These are phyloP conservation scores for Kwoniella sp. DNA, from an alignment of 768 basidiomycete genomes.

Conservation along the genomic window DNA sequence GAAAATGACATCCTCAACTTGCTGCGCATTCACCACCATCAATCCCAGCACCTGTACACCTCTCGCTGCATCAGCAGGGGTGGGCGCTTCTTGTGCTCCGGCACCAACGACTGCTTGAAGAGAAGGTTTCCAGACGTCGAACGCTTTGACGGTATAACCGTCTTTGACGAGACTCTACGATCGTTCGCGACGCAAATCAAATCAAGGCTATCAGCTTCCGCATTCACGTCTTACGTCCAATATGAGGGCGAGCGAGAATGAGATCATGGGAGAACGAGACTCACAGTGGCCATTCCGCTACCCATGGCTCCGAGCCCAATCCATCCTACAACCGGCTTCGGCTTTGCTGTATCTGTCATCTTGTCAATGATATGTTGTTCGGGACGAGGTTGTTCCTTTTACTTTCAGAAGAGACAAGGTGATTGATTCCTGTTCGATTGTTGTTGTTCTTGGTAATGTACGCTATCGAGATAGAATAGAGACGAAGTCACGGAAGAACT, in stretches of 20 bases:
- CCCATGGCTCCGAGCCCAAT: conserved; percentile 53
- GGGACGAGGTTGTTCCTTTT: too few species aligned
- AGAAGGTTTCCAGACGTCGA: conserved; percentile 50
- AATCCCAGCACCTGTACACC: conserved; percentile 45
- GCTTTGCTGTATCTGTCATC: not conserved
- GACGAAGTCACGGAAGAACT: too few species aligned
- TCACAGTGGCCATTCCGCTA: conserved; percentile 43
- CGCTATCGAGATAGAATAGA: too few species aligned
- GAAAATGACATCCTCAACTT: conserved; percentile 47
- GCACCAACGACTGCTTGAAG: conserved; percentile 41
- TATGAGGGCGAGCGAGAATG: not conserved
- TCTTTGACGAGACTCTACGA: conserved; percentile 30
- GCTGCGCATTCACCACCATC: conserved; percentile 49
- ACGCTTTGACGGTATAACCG: conserved; percentile 45
- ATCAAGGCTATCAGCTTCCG: too few species aligned
- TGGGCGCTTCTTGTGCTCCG: conserved; percentile 26
- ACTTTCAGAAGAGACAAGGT: too few species aligned
- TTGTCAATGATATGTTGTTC: not conserved
- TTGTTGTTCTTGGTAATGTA: too few species aligned
- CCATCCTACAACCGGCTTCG: conserved; percentile 27
- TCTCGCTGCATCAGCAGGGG: conserved; percentile 35
- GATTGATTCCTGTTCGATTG: too few species aligned
- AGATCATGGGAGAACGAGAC: not conserved
- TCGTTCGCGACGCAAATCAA: too few species aligned
- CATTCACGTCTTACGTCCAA: too few species aligned